Evolutionary conservation across 2,329 filamentous ascomycete species (phyloP), one percentile per base, ranked within the genome.

Genomic region (Penicillium vulpinum): DNA sequence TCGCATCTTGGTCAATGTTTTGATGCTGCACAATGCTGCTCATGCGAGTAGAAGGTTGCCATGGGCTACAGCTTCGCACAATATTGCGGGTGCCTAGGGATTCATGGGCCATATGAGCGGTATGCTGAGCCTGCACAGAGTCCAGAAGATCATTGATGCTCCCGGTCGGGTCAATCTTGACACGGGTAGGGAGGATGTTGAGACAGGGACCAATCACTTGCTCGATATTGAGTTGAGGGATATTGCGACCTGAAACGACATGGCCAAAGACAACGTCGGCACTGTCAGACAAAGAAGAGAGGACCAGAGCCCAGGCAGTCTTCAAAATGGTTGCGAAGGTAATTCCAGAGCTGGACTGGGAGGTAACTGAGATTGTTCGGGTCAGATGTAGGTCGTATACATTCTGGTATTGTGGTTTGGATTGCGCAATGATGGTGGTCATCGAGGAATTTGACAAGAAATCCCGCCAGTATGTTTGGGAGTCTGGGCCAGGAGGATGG

Each of bases 211-310:
- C 67, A 16, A 65, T 36, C 3, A 65, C 57, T 8, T 52, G n/a
- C 7, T 66, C 63, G 7, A 67, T 48, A 10, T 51, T 72, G 0
- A 73, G 68, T 2, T 80, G 71, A 3, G 70, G 67, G 1, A 78
- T 65, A 54, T 80, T 77, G 24, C 80, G 78, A 1, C 80, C 80
- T 18, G 80, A 78, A n/a, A 83, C 73, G 1, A 81, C 66, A 61
- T 85, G 81, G 6, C 83, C 84, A 56, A 86, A 85, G 7, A 85
- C 75, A 7, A 86, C 77, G 38, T 86, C 84, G 8, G 75, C 71
- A 0, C 66, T 72, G 0, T 74, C 77, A 0, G 80, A 79, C 7
- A 84, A 68, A n/a, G 75, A 80, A 0, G 81, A 79, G 6, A 86
- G 76, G 0, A 83, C 78, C 55, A 82, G 77, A 2, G 82, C 79